Evolutionary conservation across 768 basidiomycete species (phyloP).

Genomic region (Clathrus columnatus): DNA sequence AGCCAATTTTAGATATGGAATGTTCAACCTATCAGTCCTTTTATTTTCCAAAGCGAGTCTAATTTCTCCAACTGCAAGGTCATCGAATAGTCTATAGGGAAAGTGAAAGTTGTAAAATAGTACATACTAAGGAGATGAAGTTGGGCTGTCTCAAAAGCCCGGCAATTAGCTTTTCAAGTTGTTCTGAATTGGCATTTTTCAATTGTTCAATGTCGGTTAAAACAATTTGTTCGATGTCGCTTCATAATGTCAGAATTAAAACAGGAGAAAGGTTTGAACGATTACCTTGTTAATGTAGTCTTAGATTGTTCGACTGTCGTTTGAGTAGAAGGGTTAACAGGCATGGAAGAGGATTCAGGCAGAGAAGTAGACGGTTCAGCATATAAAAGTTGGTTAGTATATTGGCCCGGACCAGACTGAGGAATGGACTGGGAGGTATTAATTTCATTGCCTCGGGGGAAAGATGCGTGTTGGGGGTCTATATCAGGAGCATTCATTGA

Average conservation of each 20-base stretch:
- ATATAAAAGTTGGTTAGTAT: background rate
- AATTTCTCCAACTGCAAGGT: slow-evolving; percentile 3
- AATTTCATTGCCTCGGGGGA: background rate
- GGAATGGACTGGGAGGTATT: background rate
- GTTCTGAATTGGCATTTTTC: background rate
- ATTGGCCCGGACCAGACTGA: background rate
- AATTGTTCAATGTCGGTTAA: background rate
- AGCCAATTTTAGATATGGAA: too few relatives aligned
- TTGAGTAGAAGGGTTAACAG: too few relatives aligned
- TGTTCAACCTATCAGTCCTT: background rate
- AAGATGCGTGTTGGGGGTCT: background rate
- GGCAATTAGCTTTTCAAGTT: slow-evolving; percentile 3
- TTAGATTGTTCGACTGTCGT: background rate
- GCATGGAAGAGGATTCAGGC: background rate
- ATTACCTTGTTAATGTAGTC: too few relatives aligned
- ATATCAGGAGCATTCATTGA: background rate
- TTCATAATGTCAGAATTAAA: background rate
- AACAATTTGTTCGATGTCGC: background rate
- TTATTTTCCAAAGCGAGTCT: slow-evolving; percentile 7
- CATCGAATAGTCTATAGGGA: background rate
- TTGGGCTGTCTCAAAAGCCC: slow-evolving; percentile 1
- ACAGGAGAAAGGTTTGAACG: background rate
- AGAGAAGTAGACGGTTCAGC: background rate
- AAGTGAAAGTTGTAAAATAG: background rate
- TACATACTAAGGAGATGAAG: slow-evolving; percentile 4